Evolutionary conservation across 805 yeast species (phyloP), one percentile per base, ranked within the genome.

Genomic region (Starmerella potacharoeniae): DNA sequence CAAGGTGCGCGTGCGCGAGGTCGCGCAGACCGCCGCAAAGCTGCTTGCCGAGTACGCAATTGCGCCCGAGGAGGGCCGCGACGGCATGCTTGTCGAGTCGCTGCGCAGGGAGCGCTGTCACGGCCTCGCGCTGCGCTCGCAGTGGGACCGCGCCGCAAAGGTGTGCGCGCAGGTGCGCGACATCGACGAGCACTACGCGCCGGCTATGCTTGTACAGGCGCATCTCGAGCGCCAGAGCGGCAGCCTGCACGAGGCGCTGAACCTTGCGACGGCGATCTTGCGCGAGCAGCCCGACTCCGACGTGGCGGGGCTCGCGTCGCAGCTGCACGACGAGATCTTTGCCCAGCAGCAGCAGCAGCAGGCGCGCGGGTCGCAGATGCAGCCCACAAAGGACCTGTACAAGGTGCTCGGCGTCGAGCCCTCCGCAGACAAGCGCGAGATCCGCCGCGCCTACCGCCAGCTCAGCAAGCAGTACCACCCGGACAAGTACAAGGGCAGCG

Each of bases 391-490:
- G 58, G 95, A 91, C 64, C 86, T 86, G 65, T 91, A 91, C 69
- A 86, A 86, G 64, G 75, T 85, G 3, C 70, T 91, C 16, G 95
- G 82, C 13, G 76, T 91, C 6, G 61, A 81, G 0, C 73, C 75
- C 55, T 77, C 78, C 58, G 95, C 97, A 0, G 81, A 79, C 55
- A 82, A 80, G 1, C 76, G 77, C 56, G 83, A 85, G 7, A 83
- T 91, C 58, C 86, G 84, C 63, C 83, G 80, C 67, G 95, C 95
- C 0, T 84, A 89, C 70, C 75, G 96, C 56, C 75, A 81, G 7
- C 78, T 83, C 64, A 84, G 93, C 37, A 83, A 84, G 64, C 81
- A 81, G 65, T 87, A 77, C 68, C 98, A 91, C 66, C 98, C 98
- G 0, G 98, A 91, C 69, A 93, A 91, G 68, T 83, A 86, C 66